These are phyloP conservation scores for Scedosporium aurantiacum DNA, from an alignment of 2,329 filamentous ascomycete species.

Conservation along the genomic window DNA sequence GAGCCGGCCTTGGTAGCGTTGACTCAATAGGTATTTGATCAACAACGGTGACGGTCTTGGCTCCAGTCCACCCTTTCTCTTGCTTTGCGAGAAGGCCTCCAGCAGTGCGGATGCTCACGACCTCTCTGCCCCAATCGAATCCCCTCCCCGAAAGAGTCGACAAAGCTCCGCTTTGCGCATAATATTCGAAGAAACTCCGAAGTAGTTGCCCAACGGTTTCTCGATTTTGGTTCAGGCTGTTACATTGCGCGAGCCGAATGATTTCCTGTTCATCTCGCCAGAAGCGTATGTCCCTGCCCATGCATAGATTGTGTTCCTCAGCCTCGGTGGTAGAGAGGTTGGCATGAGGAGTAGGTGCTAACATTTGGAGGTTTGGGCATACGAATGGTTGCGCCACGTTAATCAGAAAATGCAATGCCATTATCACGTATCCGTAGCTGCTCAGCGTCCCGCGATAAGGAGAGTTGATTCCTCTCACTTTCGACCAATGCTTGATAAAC, in stretches of 20 bases:
- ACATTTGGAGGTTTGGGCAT: slow-evolving; percentile 67
- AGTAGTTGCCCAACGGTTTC: slow-evolving; percentile 63
- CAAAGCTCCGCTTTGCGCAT: slow-evolving; percentile 50
- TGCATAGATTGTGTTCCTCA: slow-evolving; percentile 30
- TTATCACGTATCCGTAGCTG: slow-evolving; percentile 83
- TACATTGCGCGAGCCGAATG: slow-evolving; percentile 41
- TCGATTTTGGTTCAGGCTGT: slow-evolving; percentile 54
- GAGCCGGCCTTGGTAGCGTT: background rate
- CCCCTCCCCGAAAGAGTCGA: slow-evolving; percentile 37
- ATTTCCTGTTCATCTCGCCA: slow-evolving; percentile 68
- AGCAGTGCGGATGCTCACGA: slow-evolving; percentile 63
- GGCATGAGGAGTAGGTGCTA: slow-evolving; percentile 30
- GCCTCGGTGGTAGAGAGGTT: slow-evolving; percentile 15
- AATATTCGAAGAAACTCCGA: slow-evolving; percentile 82
- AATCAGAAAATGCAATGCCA: slow-evolving; percentile 84
- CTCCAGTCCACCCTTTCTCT: slow-evolving; percentile 78
- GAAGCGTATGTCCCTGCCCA: slow-evolving; percentile 64
- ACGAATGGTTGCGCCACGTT: slow-evolving; percentile 74
- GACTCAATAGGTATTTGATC: background rate
- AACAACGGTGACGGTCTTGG: slow-evolving; percentile 47
- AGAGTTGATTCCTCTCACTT: slow-evolving; percentile 73
- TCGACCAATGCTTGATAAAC: slow-evolving; percentile 88
- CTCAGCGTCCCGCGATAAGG: slow-evolving; percentile 78
- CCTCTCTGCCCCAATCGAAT: slow-evolving; percentile 73
- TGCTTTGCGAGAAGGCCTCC: slow-evolving; percentile 64